Conservation (phyloP, 2,329 filamentous ascomycete species). For the Nemania sp. region DNA sequence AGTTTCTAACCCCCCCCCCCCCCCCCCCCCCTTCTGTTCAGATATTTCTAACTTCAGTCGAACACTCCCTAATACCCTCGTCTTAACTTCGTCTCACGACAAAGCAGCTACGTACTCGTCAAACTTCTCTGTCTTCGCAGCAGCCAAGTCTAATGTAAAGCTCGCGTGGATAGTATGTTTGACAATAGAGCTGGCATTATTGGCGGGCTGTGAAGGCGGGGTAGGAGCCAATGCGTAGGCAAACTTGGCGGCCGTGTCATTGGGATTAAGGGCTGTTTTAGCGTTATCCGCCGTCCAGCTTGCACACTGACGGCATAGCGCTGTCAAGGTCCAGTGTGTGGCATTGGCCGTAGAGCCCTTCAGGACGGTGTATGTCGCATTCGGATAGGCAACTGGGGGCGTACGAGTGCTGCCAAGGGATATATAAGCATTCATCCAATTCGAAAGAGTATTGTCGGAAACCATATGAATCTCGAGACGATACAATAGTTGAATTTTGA, state of each 20-base stretch:
- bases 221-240: slow-evolving; percentile 29
- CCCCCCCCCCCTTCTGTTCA: too few species aligned
- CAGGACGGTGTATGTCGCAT: slow-evolving; percentile 51
- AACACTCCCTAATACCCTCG: not conserved
- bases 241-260: slow-evolving; percentile 28
- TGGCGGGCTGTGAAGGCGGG: slow-evolving; percentile 19
- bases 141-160: slow-evolving; percentile 27
- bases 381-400: slow-evolving; percentile 49
- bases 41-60: not conserved
- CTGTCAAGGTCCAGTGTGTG: slow-evolving; percentile 57
- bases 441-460: not conserved
- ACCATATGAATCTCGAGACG: too few species aligned
- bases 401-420: slow-evolving; percentile 45
- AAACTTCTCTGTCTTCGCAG: slow-evolving; percentile 31
- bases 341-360: slow-evolving; percentile 51
- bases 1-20: not conserved
- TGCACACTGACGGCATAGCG: slow-evolving; percentile 54
- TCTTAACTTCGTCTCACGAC: not conserved
- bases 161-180: slow-evolving; percentile 30
- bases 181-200: slow-evolving; percentile 25
- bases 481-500: too few species aligned
- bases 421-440: not conserved
- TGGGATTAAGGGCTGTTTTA: slow-evolving; percentile 25
- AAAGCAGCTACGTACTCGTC: slow-evolving; percentile 25
- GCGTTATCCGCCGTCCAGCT: slow-evolving; percentile 44